Percentiles rank a stretch among this genome's conserved stretches.
Evolutionary conservation across 202 grass and related monocot species (phyloP).

Genomic region (Cymbopogon flexuosus): DNA sequence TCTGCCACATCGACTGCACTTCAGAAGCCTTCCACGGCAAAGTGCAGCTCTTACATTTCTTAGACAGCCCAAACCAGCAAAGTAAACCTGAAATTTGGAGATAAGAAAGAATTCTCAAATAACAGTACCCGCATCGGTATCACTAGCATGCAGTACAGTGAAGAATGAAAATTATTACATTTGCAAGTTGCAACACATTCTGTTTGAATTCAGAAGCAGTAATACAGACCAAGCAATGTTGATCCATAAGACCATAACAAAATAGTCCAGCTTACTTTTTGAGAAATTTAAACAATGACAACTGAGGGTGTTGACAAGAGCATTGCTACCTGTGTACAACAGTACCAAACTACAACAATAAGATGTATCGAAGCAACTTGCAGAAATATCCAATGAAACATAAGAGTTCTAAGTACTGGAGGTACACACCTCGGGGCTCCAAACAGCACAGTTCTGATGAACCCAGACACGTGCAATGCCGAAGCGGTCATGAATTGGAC

Average conservation of each 20-base stretch:
- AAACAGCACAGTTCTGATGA: slow-evolving; percentile 97
- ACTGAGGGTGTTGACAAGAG: background rate
- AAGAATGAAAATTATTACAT: slow-evolving; percentile 4
- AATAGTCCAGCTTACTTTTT: background rate
- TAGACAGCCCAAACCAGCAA: slow-evolving; percentile 87
- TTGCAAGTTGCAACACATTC: background rate
- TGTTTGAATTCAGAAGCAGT: slow-evolving; percentile 18
- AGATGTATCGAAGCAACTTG: background rate
- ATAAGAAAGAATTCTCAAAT: slow-evolving; percentile 14
- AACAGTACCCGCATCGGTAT: background rate
- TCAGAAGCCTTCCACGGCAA: slow-evolving; percentile 83
- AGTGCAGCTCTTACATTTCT: slow-evolving; percentile 93
- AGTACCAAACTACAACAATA: slow-evolving; percentile 16
- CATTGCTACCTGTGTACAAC: slow-evolving; percentile 14
- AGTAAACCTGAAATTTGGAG: slow-evolving; percentile 85
- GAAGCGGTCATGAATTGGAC: slow-evolving; percentile 77
- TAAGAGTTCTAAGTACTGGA: slow-evolving; percentile 23
- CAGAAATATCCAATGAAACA: slow-evolving; percentile 5
- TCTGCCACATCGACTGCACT: slow-evolving; percentile 93
- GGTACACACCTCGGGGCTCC: slow-evolving; percentile 76
- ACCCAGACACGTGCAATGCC: slow-evolving; percentile 91
- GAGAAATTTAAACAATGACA: slow-evolving; percentile 8
- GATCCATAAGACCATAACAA: slow-evolving; percentile 2
- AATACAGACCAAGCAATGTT: slow-evolving; percentile 19
- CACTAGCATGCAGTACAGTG: slow-evolving; percentile 16